These are phyloP conservation scores for Styphnolobium japonicum DNA, from an alignment of 306 rosid species.

Conservation along the genomic window DNA sequence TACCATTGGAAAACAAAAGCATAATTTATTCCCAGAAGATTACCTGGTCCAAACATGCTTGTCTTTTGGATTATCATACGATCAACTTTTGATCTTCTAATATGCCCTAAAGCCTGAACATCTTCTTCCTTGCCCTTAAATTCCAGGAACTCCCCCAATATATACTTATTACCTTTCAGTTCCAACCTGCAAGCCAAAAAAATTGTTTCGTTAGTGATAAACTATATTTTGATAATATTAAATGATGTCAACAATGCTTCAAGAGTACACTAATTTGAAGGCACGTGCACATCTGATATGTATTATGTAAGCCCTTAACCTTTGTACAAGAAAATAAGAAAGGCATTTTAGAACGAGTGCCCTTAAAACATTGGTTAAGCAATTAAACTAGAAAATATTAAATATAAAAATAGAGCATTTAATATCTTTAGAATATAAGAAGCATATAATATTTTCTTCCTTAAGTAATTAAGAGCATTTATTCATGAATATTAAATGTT, in stretches of 20 bases:
- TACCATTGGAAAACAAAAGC: background rate
- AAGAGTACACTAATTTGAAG: background rate
- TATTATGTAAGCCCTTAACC: background rate
- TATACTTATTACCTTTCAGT: slow-evolving; percentile 68
- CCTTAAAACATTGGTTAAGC: too few relatives aligned
- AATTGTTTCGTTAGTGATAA: slow-evolving; percentile 17
- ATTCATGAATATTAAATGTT: too few relatives aligned
- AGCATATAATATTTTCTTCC: too few relatives aligned
- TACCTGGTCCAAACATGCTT: slow-evolving; percentile 96
- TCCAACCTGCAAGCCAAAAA: slow-evolving; percentile 61
- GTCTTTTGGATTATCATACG: slow-evolving; percentile 66
- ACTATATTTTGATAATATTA: background rate
- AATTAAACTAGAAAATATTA: too few relatives aligned
- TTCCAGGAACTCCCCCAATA: slow-evolving; percentile 87
- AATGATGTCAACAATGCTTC: background rate
- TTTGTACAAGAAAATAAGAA: too few relatives aligned
- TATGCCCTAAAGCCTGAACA: slow-evolving; percentile 51
- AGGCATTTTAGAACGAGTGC: too few relatives aligned
- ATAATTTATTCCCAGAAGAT: slow-evolving; percentile 18
- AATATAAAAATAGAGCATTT: too few relatives aligned
- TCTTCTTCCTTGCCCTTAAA: slow-evolving; percentile 91
- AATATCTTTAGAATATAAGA: too few relatives aligned
- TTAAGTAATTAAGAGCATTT: too few relatives aligned
- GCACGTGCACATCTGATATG: background rate
- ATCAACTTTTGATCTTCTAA: slow-evolving; percentile 82